A percentile compares a stretch with the other conserved stretches of the same genome.
Conservation (phyloP, 2,329 filamentous ascomycete species). For the Sporothrix pallida region DNA sequence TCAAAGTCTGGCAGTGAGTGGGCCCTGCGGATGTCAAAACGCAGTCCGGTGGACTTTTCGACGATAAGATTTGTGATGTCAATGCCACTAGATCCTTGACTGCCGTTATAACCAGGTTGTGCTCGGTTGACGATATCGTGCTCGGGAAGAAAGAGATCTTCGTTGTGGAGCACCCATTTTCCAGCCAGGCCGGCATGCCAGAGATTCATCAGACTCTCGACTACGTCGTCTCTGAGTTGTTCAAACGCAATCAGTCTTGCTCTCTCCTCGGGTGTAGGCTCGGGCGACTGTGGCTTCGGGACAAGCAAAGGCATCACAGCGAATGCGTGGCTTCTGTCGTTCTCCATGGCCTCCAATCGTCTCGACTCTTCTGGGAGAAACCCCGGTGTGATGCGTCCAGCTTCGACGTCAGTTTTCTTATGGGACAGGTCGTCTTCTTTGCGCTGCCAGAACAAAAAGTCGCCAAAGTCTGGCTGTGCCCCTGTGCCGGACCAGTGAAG, state of each 20-base stretch:
- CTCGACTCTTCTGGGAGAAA: slow-evolving; percentile 15
- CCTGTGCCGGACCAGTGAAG: too few species aligned
- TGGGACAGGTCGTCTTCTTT: too few species aligned
- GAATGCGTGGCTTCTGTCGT: slow-evolving; percentile 22
- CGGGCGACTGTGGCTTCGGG: background rate
- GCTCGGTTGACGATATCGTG: background rate
- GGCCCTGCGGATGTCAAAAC: too few species aligned
- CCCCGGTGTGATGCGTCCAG: background rate
- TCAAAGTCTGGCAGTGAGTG: too few species aligned
- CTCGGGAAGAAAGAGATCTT: slow-evolving; percentile 9
- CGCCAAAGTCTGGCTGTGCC: too few species aligned
- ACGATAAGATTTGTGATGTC: too few species aligned
- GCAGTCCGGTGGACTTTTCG: too few species aligned
- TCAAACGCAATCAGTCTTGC: too few species aligned
- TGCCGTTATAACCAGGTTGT: too few species aligned
- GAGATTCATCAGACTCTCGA: background rate
- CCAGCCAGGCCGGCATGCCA: slow-evolving; percentile 7
- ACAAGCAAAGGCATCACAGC: background rate
- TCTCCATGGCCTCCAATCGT: slow-evolving; percentile 17
- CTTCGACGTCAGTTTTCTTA: too few species aligned
- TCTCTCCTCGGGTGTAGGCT: background rate
- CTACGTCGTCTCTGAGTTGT: background rate
- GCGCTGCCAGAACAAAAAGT: too few species aligned
- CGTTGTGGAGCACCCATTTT: slow-evolving; percentile 19
- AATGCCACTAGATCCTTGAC: too few species aligned